phyloP scores from a whole-genome alignment of 805 yeast genomes.

The Zygotorulaspora florentina region DNA sequence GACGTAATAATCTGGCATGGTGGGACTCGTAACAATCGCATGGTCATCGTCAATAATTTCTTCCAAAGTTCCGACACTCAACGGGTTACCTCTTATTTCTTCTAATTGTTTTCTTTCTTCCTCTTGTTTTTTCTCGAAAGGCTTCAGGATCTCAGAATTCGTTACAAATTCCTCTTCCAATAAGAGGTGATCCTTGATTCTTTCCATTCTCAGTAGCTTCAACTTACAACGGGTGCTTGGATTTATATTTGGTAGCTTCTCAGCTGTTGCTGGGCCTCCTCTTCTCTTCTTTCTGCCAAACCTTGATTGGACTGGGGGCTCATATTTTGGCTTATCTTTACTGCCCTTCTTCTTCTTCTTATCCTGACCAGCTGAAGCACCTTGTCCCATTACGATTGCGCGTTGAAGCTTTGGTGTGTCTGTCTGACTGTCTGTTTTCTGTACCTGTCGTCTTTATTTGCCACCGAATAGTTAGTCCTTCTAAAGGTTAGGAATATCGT shows the following conservation, averaged over 20 bases:
- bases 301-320: conserved; percentile 95
- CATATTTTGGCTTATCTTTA: conserved; percentile 92
- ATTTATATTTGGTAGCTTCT: conserved; percentile 77
- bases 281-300: conserved; percentile 90
- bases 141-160: conserved; percentile 90
- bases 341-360: conserved; percentile 55
- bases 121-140: conserved; percentile 93
- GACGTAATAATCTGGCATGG: conserved; percentile 97
- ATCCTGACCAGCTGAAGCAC: conserved; percentile 34
- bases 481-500: neutral
- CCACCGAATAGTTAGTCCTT: conserved; percentile 4
- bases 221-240: conserved; percentile 94
- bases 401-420: neutral
- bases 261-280: conserved; percentile 78
- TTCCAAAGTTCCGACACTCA: conserved; percentile 93
- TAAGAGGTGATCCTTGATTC: conserved; percentile 92
- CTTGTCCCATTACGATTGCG: conserved; percentile 33
- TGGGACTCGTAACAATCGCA: conserved; percentile 92
- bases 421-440: neutral
- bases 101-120: conserved; percentile 95
- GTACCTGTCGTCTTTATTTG: conserved; percentile 1
- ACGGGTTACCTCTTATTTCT: conserved; percentile 92
- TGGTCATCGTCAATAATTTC: conserved; percentile 98
- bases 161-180: conserved; percentile 95
- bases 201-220: conserved; percentile 84